Percentiles rank a stretch among this genome's conserved stretches.
Conservation (phyloP, 305 asterid species). For the Fraxinus angustifolia region DNA sequence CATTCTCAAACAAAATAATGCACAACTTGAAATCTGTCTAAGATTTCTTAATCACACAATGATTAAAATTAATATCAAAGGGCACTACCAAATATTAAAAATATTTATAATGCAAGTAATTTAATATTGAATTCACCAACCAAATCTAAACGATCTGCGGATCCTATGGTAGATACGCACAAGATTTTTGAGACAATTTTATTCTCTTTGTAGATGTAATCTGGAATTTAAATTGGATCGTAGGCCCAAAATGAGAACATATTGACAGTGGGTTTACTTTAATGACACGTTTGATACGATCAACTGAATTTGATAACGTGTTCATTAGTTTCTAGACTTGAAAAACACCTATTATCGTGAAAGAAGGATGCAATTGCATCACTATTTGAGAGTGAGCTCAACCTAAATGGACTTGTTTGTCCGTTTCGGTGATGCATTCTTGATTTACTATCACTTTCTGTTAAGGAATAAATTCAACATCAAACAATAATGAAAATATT, state of each 20-base stretch:
- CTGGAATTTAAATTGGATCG: neutral
- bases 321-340: neutral
- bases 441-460: neutral
- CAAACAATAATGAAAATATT: neutral
- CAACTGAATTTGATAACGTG: neutral
- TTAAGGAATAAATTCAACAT: too few species aligned
- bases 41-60: conserved; percentile 14
- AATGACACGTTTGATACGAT: neutral
- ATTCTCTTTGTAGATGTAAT: neutral
- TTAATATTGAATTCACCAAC: neutral
- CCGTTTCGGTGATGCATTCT: neutral
- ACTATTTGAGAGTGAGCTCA: neutral
- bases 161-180: conserved; percentile 9
- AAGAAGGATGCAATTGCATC: neutral
- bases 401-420: neutral
- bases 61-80: neutral
- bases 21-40: neutral
- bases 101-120: neutral
- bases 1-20: neutral
- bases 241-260: neutral
- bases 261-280: neutral
- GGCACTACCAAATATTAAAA: conserved; percentile 1
- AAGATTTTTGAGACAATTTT: neutral
- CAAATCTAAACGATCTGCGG: neutral
- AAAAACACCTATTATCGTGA: neutral